Conservation (phyloP, 805 yeast genomes). For the Wickerhamiella brachini region DNA sequence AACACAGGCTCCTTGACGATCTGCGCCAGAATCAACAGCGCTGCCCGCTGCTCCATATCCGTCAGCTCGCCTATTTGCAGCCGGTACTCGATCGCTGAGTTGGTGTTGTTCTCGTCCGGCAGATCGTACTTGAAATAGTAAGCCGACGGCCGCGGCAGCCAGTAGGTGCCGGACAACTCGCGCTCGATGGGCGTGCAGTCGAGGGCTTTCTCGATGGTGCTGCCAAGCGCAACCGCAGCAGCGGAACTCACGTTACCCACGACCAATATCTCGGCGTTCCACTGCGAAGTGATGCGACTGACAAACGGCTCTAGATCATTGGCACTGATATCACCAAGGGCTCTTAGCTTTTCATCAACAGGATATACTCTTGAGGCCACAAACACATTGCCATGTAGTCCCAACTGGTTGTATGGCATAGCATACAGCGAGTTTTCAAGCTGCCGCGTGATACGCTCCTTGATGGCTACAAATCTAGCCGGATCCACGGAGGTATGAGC, state of each 20-base stretch:
- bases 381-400: constrained; percentile 44
- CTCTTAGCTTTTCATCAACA: constrained; percentile 46
- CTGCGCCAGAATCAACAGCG: constrained; percentile 55
- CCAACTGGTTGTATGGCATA: constrained; percentile 69
- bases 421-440: constrained; percentile 55
- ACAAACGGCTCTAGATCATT: constrained; percentile 7
- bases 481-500: constrained; percentile 35
- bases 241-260: constrained; percentile 55
- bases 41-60: constrained; percentile 32
- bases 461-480: constrained; percentile 52
- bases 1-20: constrained; percentile 79
- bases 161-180: constrained; percentile 30
- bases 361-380: constrained; percentile 63
- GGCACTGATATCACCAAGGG: constrained; percentile 32
- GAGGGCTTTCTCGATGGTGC: constrained; percentile 30
- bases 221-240: constrained; percentile 39
- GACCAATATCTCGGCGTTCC: constrained; percentile 56
- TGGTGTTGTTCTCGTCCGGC: constrained; percentile 57
- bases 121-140: constrained; percentile 20
- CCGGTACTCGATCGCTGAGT: constrained; percentile 71
- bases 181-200: constrained; percentile 29
- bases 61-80: constrained; percentile 47
- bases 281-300: constrained; percentile 34
- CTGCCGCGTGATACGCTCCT: constrained; percentile 48
- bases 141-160: constrained; percentile 19